Percentiles rank a stretch among this genome's conserved stretches.
Conservation (phyloP, 495 filamentous ascomycete species). For the Astrothelium macrocarpum region DNA sequence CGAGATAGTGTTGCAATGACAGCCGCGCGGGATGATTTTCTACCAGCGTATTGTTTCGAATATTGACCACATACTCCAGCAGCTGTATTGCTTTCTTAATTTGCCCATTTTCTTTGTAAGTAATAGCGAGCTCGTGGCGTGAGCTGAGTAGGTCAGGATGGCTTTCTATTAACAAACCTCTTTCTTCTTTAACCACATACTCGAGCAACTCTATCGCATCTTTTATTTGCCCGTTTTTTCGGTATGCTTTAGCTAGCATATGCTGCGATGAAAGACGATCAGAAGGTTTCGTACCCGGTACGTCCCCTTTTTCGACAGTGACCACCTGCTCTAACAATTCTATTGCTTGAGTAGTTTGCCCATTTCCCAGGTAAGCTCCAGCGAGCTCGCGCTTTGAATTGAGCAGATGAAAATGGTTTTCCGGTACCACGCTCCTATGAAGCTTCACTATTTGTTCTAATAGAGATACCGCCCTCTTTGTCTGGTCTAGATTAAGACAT, state of each 20-base stretch:
- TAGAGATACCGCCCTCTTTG: background rate
- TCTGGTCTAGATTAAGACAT: background rate
- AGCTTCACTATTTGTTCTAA: background rate
- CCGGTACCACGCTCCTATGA: background rate
- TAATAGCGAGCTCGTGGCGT: constrained; percentile 27
- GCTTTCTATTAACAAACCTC: constrained; percentile 19
- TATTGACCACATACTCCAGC: constrained; percentile 5
- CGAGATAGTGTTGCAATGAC: constrained; percentile 15
- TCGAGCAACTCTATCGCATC: constrained; percentile 11
- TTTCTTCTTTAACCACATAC: constrained; percentile 9
- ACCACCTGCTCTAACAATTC: constrained; percentile 17
- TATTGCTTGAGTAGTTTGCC: constrained; percentile 11
- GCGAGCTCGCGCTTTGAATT: constrained; percentile 23
- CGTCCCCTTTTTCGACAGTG: background rate
- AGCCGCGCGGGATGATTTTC: constrained; percentile 7
- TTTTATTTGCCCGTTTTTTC: constrained; percentile 8
- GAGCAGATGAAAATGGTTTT: constrained; percentile 13
- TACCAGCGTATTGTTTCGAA: background rate
- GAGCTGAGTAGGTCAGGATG: constrained; percentile 27
- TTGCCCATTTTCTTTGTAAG: constrained; percentile 2
- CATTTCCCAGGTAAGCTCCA: constrained; percentile 1
- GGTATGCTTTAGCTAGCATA: constrained; percentile 22
- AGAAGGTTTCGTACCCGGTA: constrained; percentile 4
- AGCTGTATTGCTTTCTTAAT: background rate
- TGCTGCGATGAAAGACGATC: constrained; percentile 15